Percentiles rank a stretch among this genome's conserved stretches.
Conservation (phyloP, 2,329 filamentous ascomycete species). For the Cercospora sp. region DNA sequence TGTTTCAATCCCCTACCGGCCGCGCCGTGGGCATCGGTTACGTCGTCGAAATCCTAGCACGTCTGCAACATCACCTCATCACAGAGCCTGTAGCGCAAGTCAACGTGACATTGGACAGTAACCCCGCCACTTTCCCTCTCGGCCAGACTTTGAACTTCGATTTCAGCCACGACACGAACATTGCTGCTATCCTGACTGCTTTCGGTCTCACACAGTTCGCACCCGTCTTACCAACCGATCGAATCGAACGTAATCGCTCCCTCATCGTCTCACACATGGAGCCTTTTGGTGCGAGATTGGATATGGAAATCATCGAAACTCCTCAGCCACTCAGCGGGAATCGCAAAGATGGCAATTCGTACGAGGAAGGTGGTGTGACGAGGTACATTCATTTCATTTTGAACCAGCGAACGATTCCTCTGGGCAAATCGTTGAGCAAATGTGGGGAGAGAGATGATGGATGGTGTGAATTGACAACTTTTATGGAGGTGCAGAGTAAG, state of each 20-base stretch:
- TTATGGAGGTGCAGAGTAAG: constrained; percentile 62
- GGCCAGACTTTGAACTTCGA: constrained; percentile 75
- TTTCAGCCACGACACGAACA: constrained; percentile 70
- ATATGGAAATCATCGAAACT: constrained; percentile 71
- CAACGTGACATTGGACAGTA: constrained; percentile 71
- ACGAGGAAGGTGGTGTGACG: constrained; percentile 53
- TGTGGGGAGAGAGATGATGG: constrained; percentile 69
- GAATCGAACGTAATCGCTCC: constrained; percentile 57
- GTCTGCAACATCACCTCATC: constrained; percentile 63
- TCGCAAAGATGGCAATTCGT: constrained; percentile 50
- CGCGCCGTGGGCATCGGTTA: constrained; percentile 73
- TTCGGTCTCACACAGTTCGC: constrained; percentile 72
- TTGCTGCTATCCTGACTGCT: constrained; percentile 63
- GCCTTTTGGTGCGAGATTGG: constrained; percentile 70
- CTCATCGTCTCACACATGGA: constrained; percentile 68
- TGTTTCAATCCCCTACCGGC: constrained; percentile 65
- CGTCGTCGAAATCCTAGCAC: constrained; percentile 71
- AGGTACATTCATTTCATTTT: constrained; percentile 73
- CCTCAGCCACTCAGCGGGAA: constrained; percentile 62
- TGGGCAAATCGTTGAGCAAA: constrained; percentile 65
- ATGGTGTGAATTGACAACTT: constrained; percentile 73
- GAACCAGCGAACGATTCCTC: constrained; percentile 67
- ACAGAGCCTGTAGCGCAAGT: constrained; percentile 46
- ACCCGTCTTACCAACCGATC: constrained; percentile 57
- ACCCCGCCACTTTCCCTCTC: constrained; percentile 67